A percentile compares a stretch with the other conserved stretches of the same genome.
These are phyloP conservation scores for Mycocentrospora acerina DNA, from an alignment of 2,329 filamentous ascomycete genomes.

Conservation along the genomic window DNA sequence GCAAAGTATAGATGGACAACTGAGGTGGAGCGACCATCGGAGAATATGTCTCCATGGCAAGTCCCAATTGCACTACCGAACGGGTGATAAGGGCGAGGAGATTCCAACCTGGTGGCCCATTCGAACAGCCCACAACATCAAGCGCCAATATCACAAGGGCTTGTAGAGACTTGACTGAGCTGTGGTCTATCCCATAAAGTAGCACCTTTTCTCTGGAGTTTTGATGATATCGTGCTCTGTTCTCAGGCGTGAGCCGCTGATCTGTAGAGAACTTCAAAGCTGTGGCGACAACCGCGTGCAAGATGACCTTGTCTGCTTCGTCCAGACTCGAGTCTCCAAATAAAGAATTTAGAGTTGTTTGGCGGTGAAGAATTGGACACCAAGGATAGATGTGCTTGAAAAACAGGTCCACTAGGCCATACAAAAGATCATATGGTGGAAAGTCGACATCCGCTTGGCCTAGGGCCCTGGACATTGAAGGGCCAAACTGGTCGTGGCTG, in stretches of 20 bases:
- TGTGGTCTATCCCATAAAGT: conserved; percentile 85
- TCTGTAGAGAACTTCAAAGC: conserved; percentile 84
- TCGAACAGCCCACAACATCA: conserved; percentile 81
- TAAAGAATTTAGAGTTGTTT: conserved; percentile 76
- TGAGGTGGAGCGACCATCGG: conserved; percentile 75
- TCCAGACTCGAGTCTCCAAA: conserved; percentile 73
- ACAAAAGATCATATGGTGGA: conserved; percentile 62
- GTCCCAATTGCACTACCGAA: conserved; percentile 82
- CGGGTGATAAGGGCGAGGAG: conserved; percentile 85
- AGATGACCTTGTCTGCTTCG: conserved; percentile 77
- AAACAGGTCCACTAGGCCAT: conserved; percentile 61
- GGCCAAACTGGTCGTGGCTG: conserved; percentile 31
- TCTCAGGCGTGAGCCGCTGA: conserved; percentile 69
- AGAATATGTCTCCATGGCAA: conserved; percentile 81
- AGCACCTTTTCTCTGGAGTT: conserved; percentile 83
- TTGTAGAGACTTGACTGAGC: conserved; percentile 83
- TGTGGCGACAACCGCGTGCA: conserved; percentile 87
- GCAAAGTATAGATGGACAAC: conserved; percentile 84
- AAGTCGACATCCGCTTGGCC: conserved; percentile 48
- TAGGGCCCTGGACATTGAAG: conserved; percentile 29
- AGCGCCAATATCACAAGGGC: conserved; percentile 84
- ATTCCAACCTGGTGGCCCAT: conserved; percentile 91
- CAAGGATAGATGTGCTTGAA: conserved; percentile 67
- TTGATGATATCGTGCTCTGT: conserved; percentile 73
- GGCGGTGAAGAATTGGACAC: conserved; percentile 87